Evolutionary conservation across 2,329 filamentous ascomycete species (phyloP).

Genomic region (Phyllosticta citribraziliensis): DNA sequence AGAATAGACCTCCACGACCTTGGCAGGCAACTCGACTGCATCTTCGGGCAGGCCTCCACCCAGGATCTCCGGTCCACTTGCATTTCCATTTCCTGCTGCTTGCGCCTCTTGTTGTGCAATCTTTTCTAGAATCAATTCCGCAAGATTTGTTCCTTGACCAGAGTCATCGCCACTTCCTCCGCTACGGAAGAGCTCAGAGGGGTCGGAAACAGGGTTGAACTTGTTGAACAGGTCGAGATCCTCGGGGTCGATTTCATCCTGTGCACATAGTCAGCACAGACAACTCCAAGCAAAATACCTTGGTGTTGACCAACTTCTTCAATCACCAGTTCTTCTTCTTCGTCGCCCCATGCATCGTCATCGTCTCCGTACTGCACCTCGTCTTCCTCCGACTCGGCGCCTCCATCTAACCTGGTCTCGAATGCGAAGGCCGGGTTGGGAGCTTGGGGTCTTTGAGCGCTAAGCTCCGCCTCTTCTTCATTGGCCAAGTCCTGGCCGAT

Average conservation of each 20-base stretch:
- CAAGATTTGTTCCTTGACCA: slow-evolving; percentile 60
- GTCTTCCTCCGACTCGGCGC: slow-evolving; percentile 31
- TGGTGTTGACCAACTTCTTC: background rate
- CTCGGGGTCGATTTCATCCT: slow-evolving; percentile 70
- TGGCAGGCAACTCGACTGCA: slow-evolving; percentile 75
- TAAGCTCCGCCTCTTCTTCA: slow-evolving; percentile 56
- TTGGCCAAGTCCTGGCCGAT: slow-evolving; percentile 83
- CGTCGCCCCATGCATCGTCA: slow-evolving; percentile 61
- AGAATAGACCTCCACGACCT: slow-evolving; percentile 88
- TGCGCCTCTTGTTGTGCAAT: slow-evolving; percentile 80
- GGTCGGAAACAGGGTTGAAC: slow-evolving; percentile 69
- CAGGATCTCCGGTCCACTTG: slow-evolving; percentile 24
- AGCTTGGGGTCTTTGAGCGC: slow-evolving; percentile 30
- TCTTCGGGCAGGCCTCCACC: slow-evolving; percentile 59
- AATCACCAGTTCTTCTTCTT: slow-evolving; percentile 50
- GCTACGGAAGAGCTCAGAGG: slow-evolving; percentile 51
- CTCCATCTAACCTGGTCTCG: slow-evolving; percentile 59
- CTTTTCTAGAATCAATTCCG: slow-evolving; percentile 86
- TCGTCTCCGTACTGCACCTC: slow-evolving; percentile 42
- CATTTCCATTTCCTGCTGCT: background rate
- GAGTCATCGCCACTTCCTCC: slow-evolving; percentile 32
- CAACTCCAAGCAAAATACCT: background rate
- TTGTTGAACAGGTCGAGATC: slow-evolving; percentile 87
- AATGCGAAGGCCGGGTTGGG: slow-evolving; percentile 66
- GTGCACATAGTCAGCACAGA: background rate